Evolutionary conservation across 495 filamentous ascomycete species (phyloP).

Genomic region (Penicillium psychrofluorescens): DNA sequence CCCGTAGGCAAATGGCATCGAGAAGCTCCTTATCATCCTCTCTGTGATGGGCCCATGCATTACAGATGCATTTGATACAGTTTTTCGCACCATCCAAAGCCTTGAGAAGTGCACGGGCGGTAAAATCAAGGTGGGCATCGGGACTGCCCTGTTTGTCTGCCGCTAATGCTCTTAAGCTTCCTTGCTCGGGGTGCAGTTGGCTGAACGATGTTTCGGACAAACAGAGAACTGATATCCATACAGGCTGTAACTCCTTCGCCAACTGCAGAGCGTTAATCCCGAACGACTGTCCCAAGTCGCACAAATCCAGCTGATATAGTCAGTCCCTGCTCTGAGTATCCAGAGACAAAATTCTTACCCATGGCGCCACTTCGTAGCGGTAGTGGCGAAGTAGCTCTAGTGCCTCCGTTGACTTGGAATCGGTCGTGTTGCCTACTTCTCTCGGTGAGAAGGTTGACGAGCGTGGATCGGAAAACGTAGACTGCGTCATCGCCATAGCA

Average conservation of each 20-base stretch:
- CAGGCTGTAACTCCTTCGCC: slow-evolving; percentile 12
- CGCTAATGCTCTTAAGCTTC: too few relatives aligned
- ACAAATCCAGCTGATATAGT: slow-evolving; percentile 22
- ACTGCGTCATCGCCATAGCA: not conserved
- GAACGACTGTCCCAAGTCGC: slow-evolving; percentile 24
- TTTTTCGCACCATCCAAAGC: slow-evolving; percentile 6
- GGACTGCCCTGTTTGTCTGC: too few relatives aligned
- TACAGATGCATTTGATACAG: slow-evolving; percentile 8
- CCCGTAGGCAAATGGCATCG: slow-evolving; percentile 9
- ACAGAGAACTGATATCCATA: slow-evolving; percentile 15
- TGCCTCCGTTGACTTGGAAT: slow-evolving; percentile 6
- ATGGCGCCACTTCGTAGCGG: slow-evolving; percentile 28
- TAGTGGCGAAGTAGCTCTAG: slow-evolving; percentile 27
- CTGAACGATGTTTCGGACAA: slow-evolving; percentile 19
- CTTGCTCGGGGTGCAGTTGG: slow-evolving; percentile 1
- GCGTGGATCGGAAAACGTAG: too few relatives aligned
- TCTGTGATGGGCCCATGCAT: slow-evolving; percentile 9
- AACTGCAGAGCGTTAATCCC: slow-evolving; percentile 23
- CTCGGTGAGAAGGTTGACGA: not conserved
- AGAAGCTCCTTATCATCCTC: slow-evolving; percentile 3
- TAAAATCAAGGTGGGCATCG: not conserved
- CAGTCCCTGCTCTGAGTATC: not conserved
- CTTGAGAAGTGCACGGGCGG: slow-evolving; percentile 5
- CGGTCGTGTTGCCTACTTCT: not conserved
- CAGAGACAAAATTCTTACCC: slow-evolving; percentile 15